Percentiles rank a stretch among this genome's conserved stretches.
Evolutionary conservation across 352 stramenopile genomes (phyloP).

Genomic region (Globisporangium megalacanthum): DNA sequence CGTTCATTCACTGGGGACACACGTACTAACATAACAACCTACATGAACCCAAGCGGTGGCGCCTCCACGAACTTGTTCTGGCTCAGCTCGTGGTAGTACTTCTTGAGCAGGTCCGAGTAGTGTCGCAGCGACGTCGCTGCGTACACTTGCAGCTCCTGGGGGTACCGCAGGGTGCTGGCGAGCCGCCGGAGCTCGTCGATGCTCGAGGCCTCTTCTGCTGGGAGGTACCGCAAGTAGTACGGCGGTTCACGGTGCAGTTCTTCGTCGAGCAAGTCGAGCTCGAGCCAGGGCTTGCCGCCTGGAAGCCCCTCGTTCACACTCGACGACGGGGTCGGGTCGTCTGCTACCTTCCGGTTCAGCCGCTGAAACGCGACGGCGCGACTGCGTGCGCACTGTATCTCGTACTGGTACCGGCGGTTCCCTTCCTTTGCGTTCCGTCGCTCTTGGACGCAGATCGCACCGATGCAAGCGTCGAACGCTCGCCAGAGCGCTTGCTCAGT

Average conservation of each 20-base stretch:
- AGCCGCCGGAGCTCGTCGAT: slow-evolving; percentile 57
- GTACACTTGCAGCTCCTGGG: slow-evolving; percentile 51
- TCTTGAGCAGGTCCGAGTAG: slow-evolving; percentile 61
- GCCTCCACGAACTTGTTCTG: slow-evolving; percentile 35
- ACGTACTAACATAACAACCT: background rate
- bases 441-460: slow-evolving; percentile 55
- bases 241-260: slow-evolving; percentile 57
- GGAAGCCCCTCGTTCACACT: slow-evolving; percentile 56
- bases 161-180: slow-evolving; percentile 50
- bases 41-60: slow-evolving; percentile 49
- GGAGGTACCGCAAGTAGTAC: slow-evolving; percentile 70
- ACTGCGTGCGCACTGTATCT: slow-evolving; percentile 40
- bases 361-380: slow-evolving; percentile 49
- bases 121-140: slow-evolving; percentile 43
- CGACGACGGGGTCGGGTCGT: slow-evolving; percentile 26
- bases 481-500: slow-evolving; percentile 70
- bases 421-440: slow-evolving; percentile 44
- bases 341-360: slow-evolving; percentile 32
- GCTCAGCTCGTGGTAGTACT: slow-evolving; percentile 58
- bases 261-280: slow-evolving; percentile 50
- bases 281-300: slow-evolving; percentile 42
- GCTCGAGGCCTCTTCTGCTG: slow-evolving; percentile 50
- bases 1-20: no score
- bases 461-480: slow-evolving; percentile 68
- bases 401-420: slow-evolving; percentile 56